Percentiles rank a stretch among this genome's conserved stretches.
Evolutionary conservation across 1,139 yeast species (phyloP).

Genomic region (Lodderomyces parapsilosis): DNA sequence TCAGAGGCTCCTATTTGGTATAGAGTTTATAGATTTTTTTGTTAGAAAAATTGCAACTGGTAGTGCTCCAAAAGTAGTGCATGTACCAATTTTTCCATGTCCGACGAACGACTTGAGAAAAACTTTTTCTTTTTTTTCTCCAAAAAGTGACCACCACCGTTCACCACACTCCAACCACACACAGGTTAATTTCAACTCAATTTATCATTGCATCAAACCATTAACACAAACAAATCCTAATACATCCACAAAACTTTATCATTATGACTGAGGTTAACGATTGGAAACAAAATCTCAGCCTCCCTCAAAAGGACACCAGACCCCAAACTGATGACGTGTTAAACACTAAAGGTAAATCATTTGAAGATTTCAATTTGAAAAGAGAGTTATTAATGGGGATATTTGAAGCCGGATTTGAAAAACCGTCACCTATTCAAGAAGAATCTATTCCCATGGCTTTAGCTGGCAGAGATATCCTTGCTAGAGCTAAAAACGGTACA

Average conservation of each 20-base stretch:
- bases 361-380: conserved; percentile 89
- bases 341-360: conserved; percentile 84
- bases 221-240: no score
- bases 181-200: no score
- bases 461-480: conserved; percentile 93
- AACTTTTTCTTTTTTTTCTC: neutral
- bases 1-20: conserved; percentile 28
- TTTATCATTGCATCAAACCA: no score
- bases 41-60: conserved; percentile 19
- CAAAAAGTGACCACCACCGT: neutral
- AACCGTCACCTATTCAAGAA: conserved; percentile 98
- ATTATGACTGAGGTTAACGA: conserved; percentile 33
- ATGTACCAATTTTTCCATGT: neutral
- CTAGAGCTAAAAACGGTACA: conserved; percentile 98
- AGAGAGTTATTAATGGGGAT: conserved; percentile 97
- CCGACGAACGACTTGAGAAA: neutral
- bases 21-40: conserved; percentile 39
- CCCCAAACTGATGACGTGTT: conserved; percentile 97
- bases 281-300: conserved; percentile 75
- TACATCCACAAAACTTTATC: neutral
- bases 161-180: no score
- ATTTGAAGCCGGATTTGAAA: conserved; percentile 97
- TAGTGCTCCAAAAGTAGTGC: neutral
- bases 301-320: conserved; percentile 80
- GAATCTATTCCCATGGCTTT: conserved; percentile 95